These are phyloP conservation scores for Nicotiana tomentosiformis DNA, from an alignment of 257 asterid species.

Conservation along the genomic window DNA sequence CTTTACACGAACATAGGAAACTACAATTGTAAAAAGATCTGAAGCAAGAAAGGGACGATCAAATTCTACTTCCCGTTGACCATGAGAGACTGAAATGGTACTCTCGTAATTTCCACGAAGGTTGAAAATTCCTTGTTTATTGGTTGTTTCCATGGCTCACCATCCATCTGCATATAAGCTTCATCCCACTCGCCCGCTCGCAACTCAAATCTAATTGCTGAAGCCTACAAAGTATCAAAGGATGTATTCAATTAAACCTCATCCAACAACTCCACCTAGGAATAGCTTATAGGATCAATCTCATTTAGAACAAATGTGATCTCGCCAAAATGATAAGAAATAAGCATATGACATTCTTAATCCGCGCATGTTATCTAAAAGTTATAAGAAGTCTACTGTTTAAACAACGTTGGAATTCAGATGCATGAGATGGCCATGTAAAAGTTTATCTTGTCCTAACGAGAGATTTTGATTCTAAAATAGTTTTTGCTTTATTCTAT, in stretches of 20 bases:
- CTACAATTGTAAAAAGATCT: neutral
- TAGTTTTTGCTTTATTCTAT: neutral
- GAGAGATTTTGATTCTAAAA: neutral
- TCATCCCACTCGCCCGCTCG: conserved; percentile 90
- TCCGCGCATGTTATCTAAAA: neutral
- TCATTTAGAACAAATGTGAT: neutral
- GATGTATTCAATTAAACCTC: neutral
- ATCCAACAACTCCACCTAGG: neutral
- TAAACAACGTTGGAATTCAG: neutral
- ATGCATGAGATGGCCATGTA: neutral
- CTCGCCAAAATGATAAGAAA: neutral
- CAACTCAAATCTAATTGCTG: conserved; percentile 75
- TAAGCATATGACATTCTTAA: neutral
- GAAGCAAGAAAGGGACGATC: neutral
- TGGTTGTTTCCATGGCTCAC: conserved; percentile 96
- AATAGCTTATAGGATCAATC: neutral
- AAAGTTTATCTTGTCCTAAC: neutral
- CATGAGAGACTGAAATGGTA: conserved; percentile 58
- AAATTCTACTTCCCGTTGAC: conserved; percentile 32
- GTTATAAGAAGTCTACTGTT: neutral
- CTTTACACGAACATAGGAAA: neutral
- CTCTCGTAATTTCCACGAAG: conserved; percentile 58
- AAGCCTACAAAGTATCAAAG: conserved; percentile 36
- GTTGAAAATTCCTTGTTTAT: conserved; percentile 64
- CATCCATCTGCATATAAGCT: conserved; percentile 84